Conservation (phyloP, 371 early-diverging fungal species). For the Sanchytrium tribonematis region DNA sequence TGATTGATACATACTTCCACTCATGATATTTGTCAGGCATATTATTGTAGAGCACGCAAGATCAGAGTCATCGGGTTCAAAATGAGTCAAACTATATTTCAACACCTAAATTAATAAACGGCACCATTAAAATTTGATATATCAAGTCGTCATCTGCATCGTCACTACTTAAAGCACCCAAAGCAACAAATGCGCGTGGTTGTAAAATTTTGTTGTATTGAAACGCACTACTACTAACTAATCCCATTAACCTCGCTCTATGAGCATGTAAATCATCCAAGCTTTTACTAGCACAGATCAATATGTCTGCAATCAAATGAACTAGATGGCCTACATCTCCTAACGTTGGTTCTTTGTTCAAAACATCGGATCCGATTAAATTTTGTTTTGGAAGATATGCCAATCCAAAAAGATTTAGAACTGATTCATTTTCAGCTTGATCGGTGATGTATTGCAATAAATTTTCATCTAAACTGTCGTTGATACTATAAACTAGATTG, state of each 20-base stretch:
- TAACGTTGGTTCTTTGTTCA: neutral
- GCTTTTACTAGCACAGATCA: constrained; percentile 40
- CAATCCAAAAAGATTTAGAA: neutral
- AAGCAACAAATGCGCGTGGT: constrained; percentile 64
- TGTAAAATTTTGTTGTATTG: constrained; percentile 72
- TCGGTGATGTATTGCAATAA: neutral
- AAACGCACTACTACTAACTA: constrained; percentile 67
- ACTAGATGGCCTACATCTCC: neutral
- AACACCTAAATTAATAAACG: constrained; percentile 8
- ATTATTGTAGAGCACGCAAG: constrained; percentile 52
- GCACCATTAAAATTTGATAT: constrained; percentile 56
- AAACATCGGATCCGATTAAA: neutral
- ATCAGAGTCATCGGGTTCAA: constrained; percentile 43
- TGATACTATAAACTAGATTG: neutral
- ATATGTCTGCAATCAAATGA: constrained; percentile 20
- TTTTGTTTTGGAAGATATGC: neutral
- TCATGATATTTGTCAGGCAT: constrained; percentile 53
- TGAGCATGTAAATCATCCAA: constrained; percentile 20
- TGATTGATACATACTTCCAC: neutral
- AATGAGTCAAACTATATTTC: constrained; percentile 47
- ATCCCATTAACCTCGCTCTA: constrained; percentile 66
- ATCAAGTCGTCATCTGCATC: constrained; percentile 54
- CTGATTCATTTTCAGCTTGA: neutral
- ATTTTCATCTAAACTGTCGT: neutral
- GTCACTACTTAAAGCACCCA: constrained; percentile 57